Conservation (phyloP, 306 rosid genomes). For the Lathyrus sativus region DNA sequence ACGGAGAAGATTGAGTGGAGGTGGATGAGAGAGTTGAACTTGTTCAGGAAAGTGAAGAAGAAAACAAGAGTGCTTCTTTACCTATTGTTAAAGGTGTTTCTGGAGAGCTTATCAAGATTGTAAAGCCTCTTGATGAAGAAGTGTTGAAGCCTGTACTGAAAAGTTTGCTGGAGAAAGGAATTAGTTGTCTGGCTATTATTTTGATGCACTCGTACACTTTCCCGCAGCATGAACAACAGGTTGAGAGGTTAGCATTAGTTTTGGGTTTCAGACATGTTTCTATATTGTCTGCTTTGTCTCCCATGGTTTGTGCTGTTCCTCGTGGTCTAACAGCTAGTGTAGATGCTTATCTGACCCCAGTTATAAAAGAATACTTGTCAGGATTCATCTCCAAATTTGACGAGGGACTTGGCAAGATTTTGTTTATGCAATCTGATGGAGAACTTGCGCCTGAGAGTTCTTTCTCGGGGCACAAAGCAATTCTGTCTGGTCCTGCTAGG, state of each 20-base stretch:
- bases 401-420: slow-evolving; percentile 67
- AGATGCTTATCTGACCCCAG: too few relatives aligned
- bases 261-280: too few relatives aligned
- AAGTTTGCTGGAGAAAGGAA: slow-evolving; percentile 66
- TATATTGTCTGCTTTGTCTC: too few relatives aligned
- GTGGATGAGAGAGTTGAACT: slow-evolving; percentile 80
- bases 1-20: too few relatives aligned
- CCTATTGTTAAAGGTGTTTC: slow-evolving; percentile 69
- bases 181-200: slow-evolving; percentile 81
- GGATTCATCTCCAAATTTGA: slow-evolving; percentile 91
- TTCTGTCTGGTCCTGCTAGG: slow-evolving; percentile 95
- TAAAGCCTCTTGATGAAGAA: slow-evolving; percentile 69
- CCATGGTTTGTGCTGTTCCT: too few relatives aligned
- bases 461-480: slow-evolving; percentile 95
- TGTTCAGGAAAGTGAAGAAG: slow-evolving; percentile 50
- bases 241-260: too few relatives aligned
- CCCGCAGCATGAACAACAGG: slow-evolving; percentile 78
- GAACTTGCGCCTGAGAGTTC: slow-evolving; percentile 92
- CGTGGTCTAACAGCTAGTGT: too few relatives aligned
- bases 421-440: slow-evolving; percentile 98
- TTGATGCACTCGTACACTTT: slow-evolving; percentile 90
- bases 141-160: slow-evolving; percentile 60
- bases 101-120: slow-evolving; percentile 79
- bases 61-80: slow-evolving; percentile 39
- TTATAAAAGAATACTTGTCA: slow-evolving; percentile 84